Conservation (phyloP, 2,329 filamentous ascomycete species). For the Claviceps pazoutovae region DNA sequence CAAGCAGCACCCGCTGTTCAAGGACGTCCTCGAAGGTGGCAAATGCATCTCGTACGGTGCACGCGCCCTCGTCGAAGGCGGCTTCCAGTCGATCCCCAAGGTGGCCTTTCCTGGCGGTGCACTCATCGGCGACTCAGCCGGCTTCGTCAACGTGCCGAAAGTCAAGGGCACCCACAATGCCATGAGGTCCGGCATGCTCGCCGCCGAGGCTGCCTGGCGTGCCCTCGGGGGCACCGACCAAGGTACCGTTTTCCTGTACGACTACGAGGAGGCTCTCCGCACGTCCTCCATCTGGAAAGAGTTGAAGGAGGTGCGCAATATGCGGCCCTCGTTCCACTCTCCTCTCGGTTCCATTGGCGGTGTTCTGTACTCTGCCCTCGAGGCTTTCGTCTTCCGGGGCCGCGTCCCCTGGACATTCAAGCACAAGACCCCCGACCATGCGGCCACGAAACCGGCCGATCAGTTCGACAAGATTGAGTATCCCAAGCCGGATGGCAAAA, state of each 20-base stretch:
- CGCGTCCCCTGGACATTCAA: slow-evolving; percentile 83
- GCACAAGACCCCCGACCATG: slow-evolving; percentile 66
- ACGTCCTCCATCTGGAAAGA: slow-evolving; percentile 87
- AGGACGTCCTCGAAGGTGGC: slow-evolving; percentile 74
- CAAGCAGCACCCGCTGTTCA: slow-evolving; percentile 93
- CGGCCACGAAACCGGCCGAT: slow-evolving; percentile 66
- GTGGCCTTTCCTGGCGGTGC: slow-evolving; percentile 92
- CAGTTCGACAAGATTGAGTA: slow-evolving; percentile 84
- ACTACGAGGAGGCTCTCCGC: slow-evolving; percentile 83
- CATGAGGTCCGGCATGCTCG: slow-evolving; percentile 95
- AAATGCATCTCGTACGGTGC: slow-evolving; percentile 97
- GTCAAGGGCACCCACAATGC: slow-evolving; percentile 97
- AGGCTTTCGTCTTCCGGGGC: slow-evolving; percentile 78
- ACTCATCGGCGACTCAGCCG: slow-evolving; percentile 88
- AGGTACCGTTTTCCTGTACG: slow-evolving; percentile 77
- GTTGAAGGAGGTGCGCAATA: slow-evolving; percentile 88
- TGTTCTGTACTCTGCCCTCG: slow-evolving; percentile 81
- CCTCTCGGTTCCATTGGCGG: slow-evolving; percentile 82
- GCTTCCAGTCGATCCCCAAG: slow-evolving; percentile 95
- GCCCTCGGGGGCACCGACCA: slow-evolving; percentile 47
- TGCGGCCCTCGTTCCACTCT: slow-evolving; percentile 86
- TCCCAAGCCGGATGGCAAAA: slow-evolving; percentile 86
- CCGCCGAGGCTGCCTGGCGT: slow-evolving; percentile 76
- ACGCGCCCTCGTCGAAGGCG: slow-evolving; percentile 81
- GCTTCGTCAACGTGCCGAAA: slow-evolving; percentile 95